A percentile compares a stretch with the other conserved stretches of the same genome.
Conservation (phyloP, 2,329 filamentous ascomycete species). For the Ceratocystis variospora region DNA sequence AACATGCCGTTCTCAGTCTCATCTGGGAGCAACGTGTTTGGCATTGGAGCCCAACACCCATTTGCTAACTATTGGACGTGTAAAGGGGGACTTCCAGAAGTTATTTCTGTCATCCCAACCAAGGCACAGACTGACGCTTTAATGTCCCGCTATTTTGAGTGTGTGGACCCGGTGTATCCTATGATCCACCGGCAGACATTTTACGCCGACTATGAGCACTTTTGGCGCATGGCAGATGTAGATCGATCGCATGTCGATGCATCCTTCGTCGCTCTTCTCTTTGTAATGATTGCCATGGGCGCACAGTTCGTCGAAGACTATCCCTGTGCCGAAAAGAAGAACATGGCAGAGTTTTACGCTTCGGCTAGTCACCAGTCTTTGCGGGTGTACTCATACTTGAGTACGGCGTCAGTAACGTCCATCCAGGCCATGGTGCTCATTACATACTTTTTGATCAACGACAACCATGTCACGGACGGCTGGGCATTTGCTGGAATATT, state of each 20-base stretch:
- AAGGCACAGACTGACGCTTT: constrained; percentile 64
- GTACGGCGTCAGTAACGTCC: constrained; percentile 56
- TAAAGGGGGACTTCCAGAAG: constrained; percentile 58
- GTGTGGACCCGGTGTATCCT: constrained; percentile 67
- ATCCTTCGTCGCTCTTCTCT: constrained; percentile 57
- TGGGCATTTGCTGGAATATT: constrained; percentile 71
- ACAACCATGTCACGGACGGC: constrained; percentile 70
- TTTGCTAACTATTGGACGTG: constrained; percentile 81
- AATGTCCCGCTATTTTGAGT: constrained; percentile 49
- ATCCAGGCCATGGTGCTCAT: constrained; percentile 71
- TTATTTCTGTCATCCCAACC: constrained; percentile 60
- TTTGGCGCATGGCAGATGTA: constrained; percentile 48
- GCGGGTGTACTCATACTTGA: constrained; percentile 62
- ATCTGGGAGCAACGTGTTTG: constrained; percentile 63
- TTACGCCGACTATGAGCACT: constrained; percentile 64
- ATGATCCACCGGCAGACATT: constrained; percentile 66
- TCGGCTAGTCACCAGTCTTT: constrained; percentile 68
- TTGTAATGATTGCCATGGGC: constrained; percentile 63
- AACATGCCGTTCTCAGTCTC: constrained; percentile 59
- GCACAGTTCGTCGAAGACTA: constrained; percentile 58
- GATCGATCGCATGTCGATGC: constrained; percentile 52
- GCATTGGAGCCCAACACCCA: constrained; percentile 64
- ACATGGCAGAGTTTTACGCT: constrained; percentile 69
- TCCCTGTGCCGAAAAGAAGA: constrained; percentile 48
- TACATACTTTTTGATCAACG: constrained; percentile 72